A percentile compares a stretch with the other conserved stretches of the same genome.
Conservation (phyloP, 1,139 yeast species). For the Saccharomyces pastorianus region DNA sequence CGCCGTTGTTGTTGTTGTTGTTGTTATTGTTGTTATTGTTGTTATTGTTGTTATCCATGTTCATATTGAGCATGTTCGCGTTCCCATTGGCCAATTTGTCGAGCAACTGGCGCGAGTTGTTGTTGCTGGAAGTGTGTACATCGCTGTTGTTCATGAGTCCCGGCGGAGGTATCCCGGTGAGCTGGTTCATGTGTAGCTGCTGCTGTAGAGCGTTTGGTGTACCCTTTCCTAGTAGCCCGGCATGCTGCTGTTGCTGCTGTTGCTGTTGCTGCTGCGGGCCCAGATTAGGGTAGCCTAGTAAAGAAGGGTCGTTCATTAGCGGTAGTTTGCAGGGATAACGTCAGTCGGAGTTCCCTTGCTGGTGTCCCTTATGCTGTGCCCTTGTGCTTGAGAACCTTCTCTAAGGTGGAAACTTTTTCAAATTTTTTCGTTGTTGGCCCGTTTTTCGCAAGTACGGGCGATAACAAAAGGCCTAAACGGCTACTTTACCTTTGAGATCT, state of each 20-base stretch:
- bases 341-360: neutral
- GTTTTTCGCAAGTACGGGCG: neutral
- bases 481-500: neutral
- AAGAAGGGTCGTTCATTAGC: conserved; percentile 12
- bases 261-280: conserved; percentile 10
- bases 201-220: conserved; percentile 14
- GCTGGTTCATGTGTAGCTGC: conserved; percentile 10
- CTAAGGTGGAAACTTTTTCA: neutral
- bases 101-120: conserved; percentile 13
- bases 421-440: neutral
- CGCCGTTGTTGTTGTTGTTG: conserved; percentile 3
- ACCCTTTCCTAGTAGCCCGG: conserved; percentile 9
- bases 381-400: neutral
- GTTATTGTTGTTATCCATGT: conserved; percentile 4
- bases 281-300: conserved; percentile 10
- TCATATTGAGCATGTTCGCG: conserved; percentile 2
- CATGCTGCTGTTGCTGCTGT: conserved; percentile 8
- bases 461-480: neutral
- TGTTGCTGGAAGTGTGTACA: conserved; percentile 1
- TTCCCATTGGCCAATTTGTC: conserved; percentile 13
- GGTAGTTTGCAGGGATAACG: neutral
- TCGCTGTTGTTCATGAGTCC: conserved; percentile 11
- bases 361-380: neutral
- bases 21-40: conserved; percentile 7
- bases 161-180: conserved; percentile 12